Evolutionary conservation across 495 filamentous ascomycete genomes (phyloP).

Genomic region (Elaphomyces granulatus): DNA sequence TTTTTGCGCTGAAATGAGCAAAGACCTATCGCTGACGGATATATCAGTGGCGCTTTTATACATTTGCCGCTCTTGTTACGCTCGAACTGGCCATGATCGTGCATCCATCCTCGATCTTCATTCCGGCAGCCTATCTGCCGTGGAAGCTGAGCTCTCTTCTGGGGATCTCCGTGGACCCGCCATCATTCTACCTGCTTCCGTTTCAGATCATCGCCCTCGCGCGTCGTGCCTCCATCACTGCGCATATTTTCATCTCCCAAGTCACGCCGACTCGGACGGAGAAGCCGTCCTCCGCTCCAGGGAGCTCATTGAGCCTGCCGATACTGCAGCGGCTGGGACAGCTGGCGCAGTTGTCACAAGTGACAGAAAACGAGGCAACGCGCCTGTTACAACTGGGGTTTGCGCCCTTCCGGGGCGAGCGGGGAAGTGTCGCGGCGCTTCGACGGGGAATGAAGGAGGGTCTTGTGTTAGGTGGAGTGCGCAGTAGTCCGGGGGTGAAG

Average conservation of each 20-base stretch:
- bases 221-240: conserved; percentile 58
- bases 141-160: conserved; percentile 36
- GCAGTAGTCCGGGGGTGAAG: conserved; percentile 58
- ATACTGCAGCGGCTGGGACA: conserved; percentile 29
- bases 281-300: conserved; percentile 18
- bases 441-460: conserved; percentile 59
- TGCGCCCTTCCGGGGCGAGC: conserved; percentile 67
- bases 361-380: conserved; percentile 50
- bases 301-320: conserved; percentile 16
- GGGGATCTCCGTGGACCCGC: conserved; percentile 42
- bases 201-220: conserved; percentile 75
- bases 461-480: conserved; percentile 59
- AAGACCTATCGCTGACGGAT: conserved; percentile 1
- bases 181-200: conserved; percentile 55
- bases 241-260: conserved; percentile 86
- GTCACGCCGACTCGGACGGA: conserved; percentile 30
- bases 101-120: conserved; percentile 35
- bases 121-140: conserved; percentile 22
- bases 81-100: conserved; percentile 66
- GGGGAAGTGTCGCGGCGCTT: conserved; percentile 41
- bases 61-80: conserved; percentile 48
- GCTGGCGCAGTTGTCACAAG: conserved; percentile 31
- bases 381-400: conserved; percentile 62
- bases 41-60: conserved; percentile 75
- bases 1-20: background rate